These are phyloP conservation scores for Cyberlindnera suaveolens DNA, from an alignment of 805 yeast genomes.

Conservation along the genomic window DNA sequence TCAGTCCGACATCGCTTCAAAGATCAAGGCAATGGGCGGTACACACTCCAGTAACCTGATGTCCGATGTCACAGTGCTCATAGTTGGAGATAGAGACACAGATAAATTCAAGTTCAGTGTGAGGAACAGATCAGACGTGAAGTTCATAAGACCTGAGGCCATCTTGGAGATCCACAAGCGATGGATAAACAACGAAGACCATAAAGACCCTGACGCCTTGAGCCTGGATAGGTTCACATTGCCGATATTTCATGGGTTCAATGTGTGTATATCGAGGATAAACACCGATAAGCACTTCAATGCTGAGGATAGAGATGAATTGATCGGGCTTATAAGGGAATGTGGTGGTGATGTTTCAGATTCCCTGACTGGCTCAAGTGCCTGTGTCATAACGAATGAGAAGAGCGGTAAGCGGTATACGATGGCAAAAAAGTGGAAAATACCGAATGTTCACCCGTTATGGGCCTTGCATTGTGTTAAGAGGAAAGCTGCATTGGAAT, in stretches of 20 bases:
- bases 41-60: slow-evolving; percentile 48
- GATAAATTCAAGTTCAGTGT: slow-evolving; percentile 50
- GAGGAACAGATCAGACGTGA: slow-evolving; percentile 47
- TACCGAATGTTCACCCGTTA: slow-evolving; percentile 33
- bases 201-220: slow-evolving; percentile 18
- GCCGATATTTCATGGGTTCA: slow-evolving; percentile 38
- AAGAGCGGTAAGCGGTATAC: slow-evolving; percentile 44
- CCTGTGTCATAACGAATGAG: slow-evolving; percentile 45
- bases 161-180: slow-evolving; percentile 37
- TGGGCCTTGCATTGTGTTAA: slow-evolving; percentile 37
- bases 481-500: slow-evolving; percentile 32
- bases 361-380: slow-evolving; percentile 38
- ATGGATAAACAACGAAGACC: slow-evolving; percentile 50
- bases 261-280: slow-evolving; percentile 33
- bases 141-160: slow-evolving; percentile 43
- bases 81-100: slow-evolving; percentile 53
- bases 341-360: slow-evolving; percentile 49
- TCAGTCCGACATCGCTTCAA: slow-evolving; percentile 33
- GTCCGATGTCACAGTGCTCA: slow-evolving; percentile 51
- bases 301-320: slow-evolving; percentile 25
- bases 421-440: slow-evolving; percentile 37
- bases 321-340: slow-evolving; percentile 30
- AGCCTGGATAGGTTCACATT: slow-evolving; percentile 26
- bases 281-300: slow-evolving; percentile 15
- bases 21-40: slow-evolving; percentile 56